A percentile compares a stretch with the other conserved stretches of the same genome.
Conservation (phyloP, 129 eudicot genomes). For the Deinandra increscens region DNA sequence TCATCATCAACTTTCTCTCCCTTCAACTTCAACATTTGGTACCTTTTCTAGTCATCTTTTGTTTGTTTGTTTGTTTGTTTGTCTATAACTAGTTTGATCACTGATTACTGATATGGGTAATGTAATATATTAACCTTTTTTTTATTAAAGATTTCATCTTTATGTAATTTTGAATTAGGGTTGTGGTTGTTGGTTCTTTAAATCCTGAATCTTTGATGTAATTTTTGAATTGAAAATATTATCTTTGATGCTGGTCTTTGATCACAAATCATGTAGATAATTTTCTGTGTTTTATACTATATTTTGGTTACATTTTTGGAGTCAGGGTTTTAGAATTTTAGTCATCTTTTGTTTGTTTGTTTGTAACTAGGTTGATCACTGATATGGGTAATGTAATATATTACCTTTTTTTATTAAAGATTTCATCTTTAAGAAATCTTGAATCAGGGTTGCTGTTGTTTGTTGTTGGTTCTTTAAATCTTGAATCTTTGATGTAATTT, state of each 20-base stretch:
- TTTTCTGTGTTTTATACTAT: neutral
- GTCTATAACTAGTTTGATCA: neutral
- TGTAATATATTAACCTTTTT: constrained; percentile 8
- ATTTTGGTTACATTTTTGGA: no score
- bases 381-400: neutral
- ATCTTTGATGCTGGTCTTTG: no score
- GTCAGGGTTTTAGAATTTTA: no score
- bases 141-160: neutral
- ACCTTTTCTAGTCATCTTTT: neutral
- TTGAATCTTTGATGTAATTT: constrained; percentile 12
- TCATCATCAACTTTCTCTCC: constrained; percentile 41
- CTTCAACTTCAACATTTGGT: constrained; percentile 59
- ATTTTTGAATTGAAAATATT: neutral
- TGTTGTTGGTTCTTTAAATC: constrained; percentile 11
- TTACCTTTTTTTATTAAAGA: neutral
- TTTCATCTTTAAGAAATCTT: constrained; percentile 14
- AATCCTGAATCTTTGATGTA: constrained; percentile 5
- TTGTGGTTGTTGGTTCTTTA: constrained; percentile 11
- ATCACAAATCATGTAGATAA: no score
- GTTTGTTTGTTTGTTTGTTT: neutral
- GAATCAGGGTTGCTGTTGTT: constrained; percentile 10
- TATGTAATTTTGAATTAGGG: constrained; percentile 13
- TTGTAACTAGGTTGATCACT: neutral
- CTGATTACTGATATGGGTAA: neutral
- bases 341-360: neutral